Conservation (phyloP, 140 eudicot genomes). For the Stevia rebaudiana region DNA sequence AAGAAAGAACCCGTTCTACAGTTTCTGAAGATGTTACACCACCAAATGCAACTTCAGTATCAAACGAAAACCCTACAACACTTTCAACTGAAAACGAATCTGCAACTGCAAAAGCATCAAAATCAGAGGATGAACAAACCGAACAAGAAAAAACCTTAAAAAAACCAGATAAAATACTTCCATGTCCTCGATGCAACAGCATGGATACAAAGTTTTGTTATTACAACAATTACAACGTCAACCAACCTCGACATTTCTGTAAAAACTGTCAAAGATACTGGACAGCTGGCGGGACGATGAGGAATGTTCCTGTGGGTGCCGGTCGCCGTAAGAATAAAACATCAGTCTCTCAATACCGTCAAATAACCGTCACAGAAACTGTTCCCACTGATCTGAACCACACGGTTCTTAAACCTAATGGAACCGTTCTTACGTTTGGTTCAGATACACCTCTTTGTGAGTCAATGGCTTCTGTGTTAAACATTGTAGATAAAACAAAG, state of each 20-base stretch:
- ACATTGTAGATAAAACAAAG: slow-evolving; percentile 42
- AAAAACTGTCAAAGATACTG: slow-evolving; percentile 89
- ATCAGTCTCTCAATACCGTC: slow-evolving; percentile 41
- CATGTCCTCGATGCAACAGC: slow-evolving; percentile 88
- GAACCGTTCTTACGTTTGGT: slow-evolving; percentile 54
- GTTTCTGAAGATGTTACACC: slow-evolving; percentile 40
- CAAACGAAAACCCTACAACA: slow-evolving; percentile 29
- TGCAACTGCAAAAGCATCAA: slow-evolving; percentile 30
- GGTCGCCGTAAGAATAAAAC: slow-evolving; percentile 81
- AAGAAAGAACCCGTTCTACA: slow-evolving; percentile 27
- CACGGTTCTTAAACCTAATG: slow-evolving; percentile 45
- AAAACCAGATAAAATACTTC: slow-evolving; percentile 78
- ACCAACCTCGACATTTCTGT: slow-evolving; percentile 85
- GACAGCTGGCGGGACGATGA: slow-evolving; percentile 92
- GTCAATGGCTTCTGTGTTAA: slow-evolving; percentile 60
- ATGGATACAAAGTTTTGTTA: slow-evolving; percentile 90
- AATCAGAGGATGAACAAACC: slow-evolving; percentile 46
- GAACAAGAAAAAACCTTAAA: slow-evolving; percentile 60
- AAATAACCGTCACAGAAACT: slow-evolving; percentile 49
- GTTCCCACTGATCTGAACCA: slow-evolving; percentile 28
- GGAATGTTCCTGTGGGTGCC: slow-evolving; percentile 84
- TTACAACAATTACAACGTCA: slow-evolving; percentile 78
- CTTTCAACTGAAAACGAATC: slow-evolving; percentile 36
- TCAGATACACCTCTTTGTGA: slow-evolving; percentile 60
- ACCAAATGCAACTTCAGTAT: slow-evolving; percentile 17